A percentile compares a stretch with the other conserved stretches of the same genome.
phyloP scores from a whole-genome alignment of 1,284 basidiomycete species.

The Fomitopsis pinicola region DNA sequence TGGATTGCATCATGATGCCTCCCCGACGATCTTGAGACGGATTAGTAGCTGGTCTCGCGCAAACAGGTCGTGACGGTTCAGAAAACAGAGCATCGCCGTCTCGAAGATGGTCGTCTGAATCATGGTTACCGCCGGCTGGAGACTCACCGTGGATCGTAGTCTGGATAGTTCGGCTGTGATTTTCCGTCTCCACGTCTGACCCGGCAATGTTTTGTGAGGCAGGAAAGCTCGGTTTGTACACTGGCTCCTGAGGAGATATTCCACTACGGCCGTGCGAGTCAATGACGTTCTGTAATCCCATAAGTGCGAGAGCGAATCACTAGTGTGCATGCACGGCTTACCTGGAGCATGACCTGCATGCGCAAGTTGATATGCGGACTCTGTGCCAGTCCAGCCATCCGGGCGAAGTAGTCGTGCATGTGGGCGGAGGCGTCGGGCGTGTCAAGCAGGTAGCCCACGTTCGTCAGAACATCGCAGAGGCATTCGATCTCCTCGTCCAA shows the following conservation, averaged over 20 bases:
- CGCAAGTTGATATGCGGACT: conserved; percentile 76
- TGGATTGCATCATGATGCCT: too few species aligned
- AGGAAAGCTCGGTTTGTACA: conserved; percentile 65
- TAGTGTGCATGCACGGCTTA: conserved; percentile 29
- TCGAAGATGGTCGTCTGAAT: too few species aligned
- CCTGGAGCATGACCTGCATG: conserved; percentile 94
- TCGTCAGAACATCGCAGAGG: conserved; percentile 87
- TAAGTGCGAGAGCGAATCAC: not conserved
- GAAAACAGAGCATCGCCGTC: too few species aligned
- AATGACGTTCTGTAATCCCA: conserved; percentile 47
- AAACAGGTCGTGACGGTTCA: too few species aligned
- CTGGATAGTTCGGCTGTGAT: too few species aligned
- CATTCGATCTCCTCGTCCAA: conserved; percentile 98
- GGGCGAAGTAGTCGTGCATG: conserved; percentile 90
- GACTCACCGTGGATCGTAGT: too few species aligned
- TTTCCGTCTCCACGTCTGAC: too few species aligned
- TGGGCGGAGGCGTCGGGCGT: conserved; percentile 73
- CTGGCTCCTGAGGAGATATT: conserved; percentile 49
- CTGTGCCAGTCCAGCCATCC: conserved; percentile 81
- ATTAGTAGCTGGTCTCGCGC: too few species aligned
- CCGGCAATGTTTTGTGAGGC: too few species aligned
- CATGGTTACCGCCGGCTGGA: too few species aligned
- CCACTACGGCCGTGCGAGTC: conserved; percentile 85
- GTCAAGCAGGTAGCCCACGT: conserved; percentile 84
- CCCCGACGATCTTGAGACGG: too few species aligned